These are phyloP conservation scores for Colletotrichum spinosum DNA, from an alignment of 2,329 filamentous ascomycete species.

Conservation along the genomic window DNA sequence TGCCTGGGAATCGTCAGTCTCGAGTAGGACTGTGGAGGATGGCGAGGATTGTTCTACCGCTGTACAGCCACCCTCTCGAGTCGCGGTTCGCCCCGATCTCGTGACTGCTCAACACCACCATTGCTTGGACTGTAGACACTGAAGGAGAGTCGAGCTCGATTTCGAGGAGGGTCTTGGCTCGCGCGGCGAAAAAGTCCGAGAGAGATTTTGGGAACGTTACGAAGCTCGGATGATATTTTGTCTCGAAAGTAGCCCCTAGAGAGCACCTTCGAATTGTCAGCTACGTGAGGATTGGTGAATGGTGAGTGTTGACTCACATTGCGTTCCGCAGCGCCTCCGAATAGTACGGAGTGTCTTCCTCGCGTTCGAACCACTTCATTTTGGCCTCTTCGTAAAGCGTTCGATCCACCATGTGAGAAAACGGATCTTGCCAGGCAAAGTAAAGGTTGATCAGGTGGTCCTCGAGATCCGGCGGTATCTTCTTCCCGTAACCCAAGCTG, in stretches of 20 bases:
- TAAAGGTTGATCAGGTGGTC: conserved; percentile 40
- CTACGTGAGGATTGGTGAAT: not conserved
- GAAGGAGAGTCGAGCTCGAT: conserved; percentile 43
- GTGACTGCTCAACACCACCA: conserved; percentile 43
- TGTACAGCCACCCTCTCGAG: conserved; percentile 43
- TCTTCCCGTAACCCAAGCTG: conserved; percentile 39
- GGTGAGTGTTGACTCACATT: conserved; percentile 38
- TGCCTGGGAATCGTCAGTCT: conserved; percentile 40
- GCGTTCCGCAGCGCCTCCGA: conserved; percentile 44
- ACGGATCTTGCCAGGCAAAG: conserved; percentile 42
- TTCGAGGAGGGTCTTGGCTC: conserved; percentile 42
- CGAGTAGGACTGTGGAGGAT: not conserved
- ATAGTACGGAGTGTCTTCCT: conserved; percentile 43
- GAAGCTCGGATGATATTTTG: conserved; percentile 54
- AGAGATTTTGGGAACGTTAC: conserved; percentile 47
- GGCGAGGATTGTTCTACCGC: conserved; percentile 35
- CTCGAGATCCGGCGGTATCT: conserved; percentile 34
- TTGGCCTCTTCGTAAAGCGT: conserved; percentile 40
- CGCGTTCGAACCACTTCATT: conserved; percentile 10
- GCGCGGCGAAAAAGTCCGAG: conserved; percentile 44
- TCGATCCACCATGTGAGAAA: conserved; percentile 42
- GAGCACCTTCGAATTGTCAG: conserved; percentile 47
- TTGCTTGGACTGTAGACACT: conserved; percentile 43
- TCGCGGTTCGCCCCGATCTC: conserved; percentile 44
- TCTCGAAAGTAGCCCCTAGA: conserved; percentile 55